A percentile compares a stretch with the other conserved stretches of the same genome.
Conservation (phyloP, 1,284 basidiomycete genomes). For the Salmacisia buchloeana region DNA sequence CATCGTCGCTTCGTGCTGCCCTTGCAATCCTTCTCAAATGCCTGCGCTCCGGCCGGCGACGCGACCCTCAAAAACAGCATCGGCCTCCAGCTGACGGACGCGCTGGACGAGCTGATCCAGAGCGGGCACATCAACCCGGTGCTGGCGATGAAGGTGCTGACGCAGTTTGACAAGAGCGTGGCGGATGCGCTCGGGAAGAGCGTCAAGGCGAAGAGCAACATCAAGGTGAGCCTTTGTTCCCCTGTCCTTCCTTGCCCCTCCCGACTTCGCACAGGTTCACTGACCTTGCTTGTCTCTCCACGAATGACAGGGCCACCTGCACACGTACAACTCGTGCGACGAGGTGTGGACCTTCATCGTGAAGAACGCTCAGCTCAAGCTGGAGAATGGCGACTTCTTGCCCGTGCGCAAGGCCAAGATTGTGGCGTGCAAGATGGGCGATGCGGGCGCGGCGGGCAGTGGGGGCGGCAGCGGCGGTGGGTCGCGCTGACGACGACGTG, state of each 20-base stretch:
- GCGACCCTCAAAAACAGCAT: too few relatives aligned
- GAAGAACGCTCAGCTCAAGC: slow-evolving; percentile 43
- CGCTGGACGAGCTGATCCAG: slow-evolving; percentile 95
- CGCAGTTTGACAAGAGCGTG: slow-evolving; percentile 48
- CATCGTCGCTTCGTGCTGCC: too few relatives aligned
- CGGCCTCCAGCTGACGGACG: slow-evolving; percentile 96
- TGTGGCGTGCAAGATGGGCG: slow-evolving; percentile 49
- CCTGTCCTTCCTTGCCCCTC: background rate
- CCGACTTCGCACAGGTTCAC: background rate
- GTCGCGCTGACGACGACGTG: too few relatives aligned
- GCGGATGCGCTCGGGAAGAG: slow-evolving; percentile 43
- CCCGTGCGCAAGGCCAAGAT: slow-evolving; percentile 45
- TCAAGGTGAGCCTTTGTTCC: slow-evolving; percentile 31
- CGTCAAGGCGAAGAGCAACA: slow-evolving; percentile 42
- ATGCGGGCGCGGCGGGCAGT: slow-evolving; percentile 8
- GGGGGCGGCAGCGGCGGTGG: background rate
- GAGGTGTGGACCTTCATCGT: slow-evolving; percentile 50
- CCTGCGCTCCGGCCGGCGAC: too few relatives aligned
- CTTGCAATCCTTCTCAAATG: too few relatives aligned
- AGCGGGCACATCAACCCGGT: slow-evolving; percentile 95
- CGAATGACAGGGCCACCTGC: slow-evolving; percentile 36
- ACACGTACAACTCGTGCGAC: slow-evolving; percentile 46
- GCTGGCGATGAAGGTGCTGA: slow-evolving; percentile 90
- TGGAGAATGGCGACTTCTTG: slow-evolving; percentile 45
- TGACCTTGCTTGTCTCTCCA: background rate